A percentile compares a stretch with the other conserved stretches of the same genome.
phyloP scores from a whole-genome alignment of 2,329 filamentous ascomycete genomes.

The Cercospora canescens region DNA sequence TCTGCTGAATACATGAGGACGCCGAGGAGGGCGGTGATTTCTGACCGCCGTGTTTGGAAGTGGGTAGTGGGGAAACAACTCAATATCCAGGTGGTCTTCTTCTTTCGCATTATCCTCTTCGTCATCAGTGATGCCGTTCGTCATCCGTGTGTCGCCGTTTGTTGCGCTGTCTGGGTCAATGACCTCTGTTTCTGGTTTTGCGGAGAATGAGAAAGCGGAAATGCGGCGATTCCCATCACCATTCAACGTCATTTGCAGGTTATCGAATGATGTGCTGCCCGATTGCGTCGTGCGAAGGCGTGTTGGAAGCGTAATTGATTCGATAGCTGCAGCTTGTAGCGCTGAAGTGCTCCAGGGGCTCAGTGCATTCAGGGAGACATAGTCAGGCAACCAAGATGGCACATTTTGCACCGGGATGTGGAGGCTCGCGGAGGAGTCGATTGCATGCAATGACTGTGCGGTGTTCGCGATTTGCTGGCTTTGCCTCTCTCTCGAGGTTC shows the following conservation, averaged over 20 bases:
- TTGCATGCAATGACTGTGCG: slow-evolving; percentile 68
- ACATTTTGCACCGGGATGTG: slow-evolving; percentile 73
- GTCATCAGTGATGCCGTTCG: slow-evolving; percentile 33
- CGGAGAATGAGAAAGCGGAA: slow-evolving; percentile 69
- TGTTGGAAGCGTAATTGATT: slow-evolving; percentile 75
- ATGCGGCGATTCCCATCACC: slow-evolving; percentile 77
- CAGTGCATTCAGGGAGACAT: slow-evolving; percentile 58
- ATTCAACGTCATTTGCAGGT: slow-evolving; percentile 68
- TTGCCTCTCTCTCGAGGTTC: slow-evolving; percentile 56
- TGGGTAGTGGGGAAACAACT: slow-evolving; percentile 28
- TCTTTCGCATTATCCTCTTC: slow-evolving; percentile 9
- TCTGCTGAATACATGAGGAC: slow-evolving; percentile 43
- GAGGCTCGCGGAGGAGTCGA: slow-evolving; percentile 71
- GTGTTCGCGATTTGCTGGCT: slow-evolving; percentile 69
- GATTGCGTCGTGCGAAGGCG: slow-evolving; percentile 57
- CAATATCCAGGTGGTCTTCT: slow-evolving; percentile 28
- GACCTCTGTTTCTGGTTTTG: slow-evolving; percentile 45
- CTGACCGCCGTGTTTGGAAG: slow-evolving; percentile 17
- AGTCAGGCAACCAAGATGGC: slow-evolving; percentile 56
- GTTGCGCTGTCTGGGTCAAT: slow-evolving; percentile 30
- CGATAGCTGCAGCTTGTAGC: slow-evolving; percentile 72
- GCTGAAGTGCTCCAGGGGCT: slow-evolving; percentile 82
- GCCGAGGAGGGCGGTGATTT: slow-evolving; percentile 12
- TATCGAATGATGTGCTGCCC: slow-evolving; percentile 57
- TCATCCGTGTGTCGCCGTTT: slow-evolving; percentile 34